Conservation (phyloP, 441 rosid genomes). For the Populus hybrid region DNA sequence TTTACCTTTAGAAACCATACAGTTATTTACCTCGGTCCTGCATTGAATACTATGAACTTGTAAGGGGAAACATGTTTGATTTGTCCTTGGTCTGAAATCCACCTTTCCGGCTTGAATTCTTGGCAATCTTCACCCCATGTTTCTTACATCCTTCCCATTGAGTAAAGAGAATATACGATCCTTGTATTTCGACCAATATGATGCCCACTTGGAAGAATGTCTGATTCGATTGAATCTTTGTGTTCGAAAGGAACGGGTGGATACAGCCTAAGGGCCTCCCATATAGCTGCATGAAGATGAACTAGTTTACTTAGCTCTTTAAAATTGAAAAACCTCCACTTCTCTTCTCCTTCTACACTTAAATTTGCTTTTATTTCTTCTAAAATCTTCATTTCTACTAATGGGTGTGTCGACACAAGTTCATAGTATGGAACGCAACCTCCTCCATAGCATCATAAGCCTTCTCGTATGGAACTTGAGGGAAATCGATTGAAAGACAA, state of each 20-base stretch:
- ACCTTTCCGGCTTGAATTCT: constrained; percentile 29
- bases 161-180: constrained; percentile 6
- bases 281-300: constrained; percentile 15
- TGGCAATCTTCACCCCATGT: constrained; percentile 25
- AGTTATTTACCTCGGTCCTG: neutral
- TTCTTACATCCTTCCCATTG: constrained; percentile 22
- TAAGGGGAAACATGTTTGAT: neutral
- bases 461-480: constrained; percentile 22
- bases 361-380: neutral
- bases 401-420: neutral
- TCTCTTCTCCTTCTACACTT: neutral
- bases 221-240: constrained; percentile 10
- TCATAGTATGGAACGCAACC: neutral
- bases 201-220: constrained; percentile 22
- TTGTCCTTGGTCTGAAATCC: constrained; percentile 19
- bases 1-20: too few species aligned
- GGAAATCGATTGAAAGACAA: constrained; percentile 30
- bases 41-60: constrained; percentile 21
- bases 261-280: constrained; percentile 17
- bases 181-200: constrained; percentile 1
- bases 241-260: constrained; percentile 20
- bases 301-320: constrained; percentile 6
- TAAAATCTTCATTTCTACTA: neutral
- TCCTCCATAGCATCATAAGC: constrained; percentile 33
- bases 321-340: neutral